These are phyloP conservation scores for Fermentozyma sake DNA, from an alignment of 1,139 yeast genomes.

Conservation along the genomic window DNA sequence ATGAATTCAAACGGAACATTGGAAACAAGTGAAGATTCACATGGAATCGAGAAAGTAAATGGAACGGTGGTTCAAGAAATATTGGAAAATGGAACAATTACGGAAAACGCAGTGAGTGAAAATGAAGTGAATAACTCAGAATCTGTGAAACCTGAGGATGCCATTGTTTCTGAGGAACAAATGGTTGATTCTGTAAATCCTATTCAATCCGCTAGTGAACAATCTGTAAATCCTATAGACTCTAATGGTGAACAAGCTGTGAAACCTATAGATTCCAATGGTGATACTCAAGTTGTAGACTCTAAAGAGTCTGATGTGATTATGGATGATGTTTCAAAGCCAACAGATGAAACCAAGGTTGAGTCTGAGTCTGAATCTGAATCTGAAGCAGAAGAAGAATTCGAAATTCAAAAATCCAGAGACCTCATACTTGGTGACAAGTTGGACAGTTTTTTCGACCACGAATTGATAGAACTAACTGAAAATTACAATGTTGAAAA, in stretches of 20 bases:
- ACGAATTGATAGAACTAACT: conserved; percentile 40
- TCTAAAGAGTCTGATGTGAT: neutral
- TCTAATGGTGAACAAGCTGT: neutral
- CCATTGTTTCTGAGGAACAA: too few relatives aligned
- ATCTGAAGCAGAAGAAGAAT: conserved; percentile 20
- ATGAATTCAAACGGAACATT: neutral
- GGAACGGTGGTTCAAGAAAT: neutral
- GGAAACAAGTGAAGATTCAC: neutral
- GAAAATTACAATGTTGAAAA: conserved; percentile 57
- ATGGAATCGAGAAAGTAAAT: too few relatives aligned
- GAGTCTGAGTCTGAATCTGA: conserved; percentile 11
- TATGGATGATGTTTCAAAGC: neutral
- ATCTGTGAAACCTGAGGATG: too few relatives aligned
- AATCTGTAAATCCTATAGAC: neutral
- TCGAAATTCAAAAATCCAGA: conserved; percentile 13
- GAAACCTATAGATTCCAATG: neutral
- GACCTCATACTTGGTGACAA: conserved; percentile 26
- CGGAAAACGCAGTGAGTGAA: neutral
- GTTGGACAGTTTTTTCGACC: conserved; percentile 17
- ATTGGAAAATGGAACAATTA: neutral
- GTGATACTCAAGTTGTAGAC: neutral
- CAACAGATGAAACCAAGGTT: neutral
- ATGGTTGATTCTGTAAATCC: too few relatives aligned
- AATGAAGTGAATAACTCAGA: neutral
- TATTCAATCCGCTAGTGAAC: too few relatives aligned